phyloP scores from a whole-genome alignment of 139 green algal genomes.

The Zygnema cylindricum region DNA sequence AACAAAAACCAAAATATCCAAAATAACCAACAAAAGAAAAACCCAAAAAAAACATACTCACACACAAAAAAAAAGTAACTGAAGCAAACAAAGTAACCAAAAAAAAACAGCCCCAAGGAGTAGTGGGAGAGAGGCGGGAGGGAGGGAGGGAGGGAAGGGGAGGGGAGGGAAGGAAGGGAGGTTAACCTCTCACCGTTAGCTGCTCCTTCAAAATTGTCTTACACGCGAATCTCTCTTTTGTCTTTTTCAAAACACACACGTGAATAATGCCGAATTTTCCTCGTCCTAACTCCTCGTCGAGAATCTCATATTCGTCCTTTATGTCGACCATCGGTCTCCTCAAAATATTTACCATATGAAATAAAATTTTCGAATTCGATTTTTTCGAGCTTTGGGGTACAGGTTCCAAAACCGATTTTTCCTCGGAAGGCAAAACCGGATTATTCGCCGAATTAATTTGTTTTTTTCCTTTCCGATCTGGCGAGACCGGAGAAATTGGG shows the following conservation, averaged over 20 bases:
- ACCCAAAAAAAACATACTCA: too few species aligned
- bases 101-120: too few species aligned
- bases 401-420: background rate
- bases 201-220: constrained; percentile 38
- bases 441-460: background rate
- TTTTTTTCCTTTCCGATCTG: background rate
- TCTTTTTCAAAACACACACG: constrained; percentile 30
- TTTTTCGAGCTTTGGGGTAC: background rate
- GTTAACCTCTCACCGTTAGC: background rate
- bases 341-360: background rate
- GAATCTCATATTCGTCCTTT: background rate
- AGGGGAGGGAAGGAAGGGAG: background rate
- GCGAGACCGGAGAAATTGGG: background rate
- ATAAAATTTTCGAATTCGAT: background rate
- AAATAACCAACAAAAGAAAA: too few species aligned
- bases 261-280: constrained; percentile 95
- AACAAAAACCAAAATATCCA: too few species aligned
- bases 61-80: too few species aligned
- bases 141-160: background rate
- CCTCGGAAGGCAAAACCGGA: background rate
- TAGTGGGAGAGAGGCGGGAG: background rate
- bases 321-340: background rate
- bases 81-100: too few species aligned
- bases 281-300: constrained; percentile 82
- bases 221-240: constrained; percentile 22